Evolutionary conservation across 2,329 filamentous ascomycete genomes (phyloP).

Genomic region (Talaromyces sp.): DNA sequence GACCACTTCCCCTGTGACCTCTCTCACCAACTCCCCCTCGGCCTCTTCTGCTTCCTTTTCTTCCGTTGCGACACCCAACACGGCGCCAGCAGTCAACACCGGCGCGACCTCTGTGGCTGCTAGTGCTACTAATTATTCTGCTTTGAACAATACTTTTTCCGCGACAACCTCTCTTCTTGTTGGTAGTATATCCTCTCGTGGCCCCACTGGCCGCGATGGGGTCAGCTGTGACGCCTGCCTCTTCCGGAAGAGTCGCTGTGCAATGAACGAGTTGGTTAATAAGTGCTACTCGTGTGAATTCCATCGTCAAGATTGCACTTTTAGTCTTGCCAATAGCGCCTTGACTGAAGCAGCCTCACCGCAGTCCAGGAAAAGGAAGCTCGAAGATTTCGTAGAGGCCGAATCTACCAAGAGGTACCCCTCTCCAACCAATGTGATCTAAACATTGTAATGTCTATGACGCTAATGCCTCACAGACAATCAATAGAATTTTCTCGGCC

Average conservation of each 20-base stretch:
- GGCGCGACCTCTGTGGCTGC: conserved; percentile 14
- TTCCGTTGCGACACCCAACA: conserved; percentile 21
- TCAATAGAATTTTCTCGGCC: conserved; percentile 20
- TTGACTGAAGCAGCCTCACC: conserved; percentile 22
- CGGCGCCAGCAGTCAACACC: conserved; percentile 10
- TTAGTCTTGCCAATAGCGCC: conserved; percentile 29
- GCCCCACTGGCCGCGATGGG: conserved; percentile 33
- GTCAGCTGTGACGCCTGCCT: conserved; percentile 43
- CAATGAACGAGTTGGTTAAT: conserved; percentile 43
- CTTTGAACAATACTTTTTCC: conserved; percentile 10
- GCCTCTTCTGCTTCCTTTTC: conserved; percentile 23
- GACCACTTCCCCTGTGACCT: conserved; percentile 26
- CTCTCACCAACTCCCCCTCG: conserved; percentile 22
- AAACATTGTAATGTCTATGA: background rate
- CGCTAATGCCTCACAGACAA: conserved; percentile 22
- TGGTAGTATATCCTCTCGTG: conserved; percentile 28
- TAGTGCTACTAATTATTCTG: conserved; percentile 24
- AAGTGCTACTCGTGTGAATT: conserved; percentile 46
- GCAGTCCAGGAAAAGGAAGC: conserved; percentile 40
- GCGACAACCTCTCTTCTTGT: conserved; percentile 11
- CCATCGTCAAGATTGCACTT: conserved; percentile 45
- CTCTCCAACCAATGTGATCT: too few species aligned
- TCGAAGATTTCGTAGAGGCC: conserved; percentile 32
- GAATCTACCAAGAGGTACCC: conserved; percentile 36
- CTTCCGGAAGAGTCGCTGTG: conserved; percentile 42